Conservation (phyloP, 2,329 filamentous ascomycete species). For the Fusarium hostae region DNA sequence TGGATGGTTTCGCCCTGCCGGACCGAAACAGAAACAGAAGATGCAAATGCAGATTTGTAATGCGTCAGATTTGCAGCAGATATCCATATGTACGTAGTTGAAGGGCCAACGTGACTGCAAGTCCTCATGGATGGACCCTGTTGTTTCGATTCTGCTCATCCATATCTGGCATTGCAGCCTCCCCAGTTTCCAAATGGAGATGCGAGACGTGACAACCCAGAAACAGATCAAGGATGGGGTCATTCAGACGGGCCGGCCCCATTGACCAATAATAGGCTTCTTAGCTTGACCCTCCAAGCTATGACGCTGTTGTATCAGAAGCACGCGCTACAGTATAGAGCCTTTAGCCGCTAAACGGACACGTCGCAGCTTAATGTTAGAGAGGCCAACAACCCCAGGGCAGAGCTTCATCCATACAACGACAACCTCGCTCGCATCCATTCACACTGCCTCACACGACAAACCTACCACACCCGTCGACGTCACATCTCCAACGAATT, state of each 20-base stretch:
- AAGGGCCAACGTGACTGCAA: constrained; percentile 27
- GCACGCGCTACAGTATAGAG: constrained; percentile 4
- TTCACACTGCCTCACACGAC: constrained; percentile 21
- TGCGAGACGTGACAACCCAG: constrained; percentile 33
- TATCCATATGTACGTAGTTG: constrained; percentile 8
- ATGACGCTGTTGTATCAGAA: constrained; percentile 28
- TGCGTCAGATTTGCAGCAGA: constrained; percentile 10
- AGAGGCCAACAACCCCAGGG: constrained; percentile 4
- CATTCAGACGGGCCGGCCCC: constrained; percentile 17
- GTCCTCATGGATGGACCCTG: constrained; percentile 28
- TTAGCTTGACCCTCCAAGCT: constrained; percentile 20
- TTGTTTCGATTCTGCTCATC: constrained; percentile 17
- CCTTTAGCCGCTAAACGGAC: constrained; percentile 34
- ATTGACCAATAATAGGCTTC: constrained; percentile 32
- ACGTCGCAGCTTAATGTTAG: constrained; percentile 38
- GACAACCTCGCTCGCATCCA: constrained; percentile 34
- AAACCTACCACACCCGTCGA: constrained; percentile 36
- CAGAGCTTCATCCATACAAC: constrained; percentile 13
- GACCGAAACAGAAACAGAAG: constrained; percentile 6
- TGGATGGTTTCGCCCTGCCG: constrained; percentile 20
- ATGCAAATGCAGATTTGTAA: not conserved
- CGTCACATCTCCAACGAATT: constrained; percentile 35
- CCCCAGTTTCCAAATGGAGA: constrained; percentile 34
- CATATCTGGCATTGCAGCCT: constrained; percentile 25
- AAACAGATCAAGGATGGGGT: constrained; percentile 28